A percentile compares a stretch with the other conserved stretches of the same genome.
These are phyloP conservation scores for Melocanna baccifera DNA, from an alignment of 176 grass and related monocot species.

Conservation along the genomic window DNA sequence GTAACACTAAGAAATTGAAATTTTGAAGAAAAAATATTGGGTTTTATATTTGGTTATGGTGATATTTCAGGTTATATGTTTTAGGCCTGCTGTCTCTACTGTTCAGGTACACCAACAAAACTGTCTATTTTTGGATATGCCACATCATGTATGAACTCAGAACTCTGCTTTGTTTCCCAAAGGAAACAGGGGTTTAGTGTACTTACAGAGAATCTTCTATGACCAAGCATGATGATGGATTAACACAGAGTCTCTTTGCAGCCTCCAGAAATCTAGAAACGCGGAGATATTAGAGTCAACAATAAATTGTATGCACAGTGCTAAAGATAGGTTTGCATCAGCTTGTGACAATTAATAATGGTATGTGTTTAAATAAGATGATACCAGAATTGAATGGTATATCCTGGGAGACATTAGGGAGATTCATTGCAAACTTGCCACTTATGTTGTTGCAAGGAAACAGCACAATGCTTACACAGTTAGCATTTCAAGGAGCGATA, in stretches of 20 bases:
- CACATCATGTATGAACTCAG: neutral
- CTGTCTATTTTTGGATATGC: neutral
- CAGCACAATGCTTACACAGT: neutral
- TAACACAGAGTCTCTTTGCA: conserved; percentile 65
- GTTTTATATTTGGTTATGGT: neutral
- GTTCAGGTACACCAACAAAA: neutral
- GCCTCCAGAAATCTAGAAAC: conserved; percentile 74
- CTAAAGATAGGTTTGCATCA: neutral
- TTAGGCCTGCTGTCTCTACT: neutral
- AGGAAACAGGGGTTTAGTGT: neutral
- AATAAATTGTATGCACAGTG: neutral
- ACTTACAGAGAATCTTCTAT: conserved; percentile 86
- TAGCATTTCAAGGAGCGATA: neutral
- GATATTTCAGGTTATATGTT: neutral
- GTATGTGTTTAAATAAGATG: neutral
- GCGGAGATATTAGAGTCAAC: neutral
- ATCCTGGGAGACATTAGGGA: neutral
- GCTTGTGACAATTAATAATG: neutral
- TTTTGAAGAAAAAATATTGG: neutral
- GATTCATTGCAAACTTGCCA: neutral
- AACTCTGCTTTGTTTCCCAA: neutral
- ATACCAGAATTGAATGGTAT: neutral
- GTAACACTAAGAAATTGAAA: neutral
- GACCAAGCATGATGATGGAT: conserved; percentile 64
- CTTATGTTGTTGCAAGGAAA: conserved; percentile 2